Evolutionary conservation across 306 rosid genomes (phyloP), one percentile per base, ranked within the genome.

Genomic region (Hippophae rhamnoides): DNA sequence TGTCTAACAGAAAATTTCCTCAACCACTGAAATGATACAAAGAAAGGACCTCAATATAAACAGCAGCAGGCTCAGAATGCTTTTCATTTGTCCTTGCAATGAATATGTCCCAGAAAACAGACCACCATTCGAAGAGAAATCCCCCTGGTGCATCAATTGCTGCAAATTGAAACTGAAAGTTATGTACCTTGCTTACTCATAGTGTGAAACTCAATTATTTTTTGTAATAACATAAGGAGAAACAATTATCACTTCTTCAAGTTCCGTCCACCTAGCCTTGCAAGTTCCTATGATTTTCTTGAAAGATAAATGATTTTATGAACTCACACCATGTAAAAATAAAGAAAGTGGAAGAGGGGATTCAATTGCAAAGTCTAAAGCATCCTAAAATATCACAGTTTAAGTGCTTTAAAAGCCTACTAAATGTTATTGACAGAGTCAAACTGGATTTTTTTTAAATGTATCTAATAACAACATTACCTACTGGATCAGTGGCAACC

Each of bases 71-170:
- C 78, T 87, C 97, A 0, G 96, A 90, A 81, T 90, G 97, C 77
- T 90, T 85, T 67, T 87, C 96, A 41, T 90, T 90, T 23, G 95
- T 87, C 82, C 96, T 78, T 0, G 94, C 87, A 57, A 85, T 90
- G 69, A 90, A 87, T 74, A 85, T 87, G 75, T 90, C 96, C 96
- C 96, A 90, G 67, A 84, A 85, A 62, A 87, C 97, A 81, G 89
- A 90, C 97, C 97, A 90, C 97, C 96, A 90, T 81, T 90, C 96
- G 44, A 84, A 90, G 57, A 90, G 94, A 66, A 87, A 87, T 62
- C 96, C 97, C 27, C 94, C 95, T 47, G 96, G 97, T 64, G 96
- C 97, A 90, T 90, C 97, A 83, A 85, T 90, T 66, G 97, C 96
- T 90, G 96, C 82, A 82, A 60, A 70, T 74, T 55, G 62, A 74